Percentiles rank a stretch among this genome's conserved stretches.
Conservation (phyloP, 495 filamentous ascomycete species). For the Lophium mytilinum region DNA sequence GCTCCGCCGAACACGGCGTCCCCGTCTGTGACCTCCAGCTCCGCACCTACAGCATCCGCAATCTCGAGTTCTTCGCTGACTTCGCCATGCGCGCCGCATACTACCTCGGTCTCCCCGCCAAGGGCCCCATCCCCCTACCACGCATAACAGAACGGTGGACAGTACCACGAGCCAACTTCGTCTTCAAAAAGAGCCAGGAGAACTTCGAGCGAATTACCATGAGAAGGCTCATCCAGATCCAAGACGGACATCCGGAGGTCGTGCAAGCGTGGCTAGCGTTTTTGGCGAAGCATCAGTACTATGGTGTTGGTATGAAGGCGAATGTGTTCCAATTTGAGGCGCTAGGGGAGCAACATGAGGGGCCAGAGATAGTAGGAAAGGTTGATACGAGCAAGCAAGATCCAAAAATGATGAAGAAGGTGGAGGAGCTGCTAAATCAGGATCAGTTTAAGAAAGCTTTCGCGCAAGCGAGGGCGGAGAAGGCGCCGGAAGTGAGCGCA, state of each 20-base stretch:
- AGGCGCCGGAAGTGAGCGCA: constrained; percentile 3
- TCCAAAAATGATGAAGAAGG: constrained; percentile 24
- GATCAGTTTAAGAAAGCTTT: constrained; percentile 24
- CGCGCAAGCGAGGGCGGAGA: constrained; percentile 20
- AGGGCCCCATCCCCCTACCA: constrained; percentile 82
- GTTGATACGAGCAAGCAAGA: constrained; percentile 21
- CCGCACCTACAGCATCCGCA: constrained; percentile 81
- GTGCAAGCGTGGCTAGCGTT: constrained; percentile 90
- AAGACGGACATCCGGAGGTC: constrained; percentile 80
- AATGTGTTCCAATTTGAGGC: constrained; percentile 85
- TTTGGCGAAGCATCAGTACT: constrained; percentile 79
- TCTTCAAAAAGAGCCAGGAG: constrained; percentile 95
- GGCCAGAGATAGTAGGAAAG: constrained; percentile 9
- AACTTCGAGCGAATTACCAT: constrained; percentile 91
- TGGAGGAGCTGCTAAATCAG: constrained; percentile 22
- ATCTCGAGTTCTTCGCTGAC: constrained; percentile 90
- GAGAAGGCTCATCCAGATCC: constrained; percentile 82
- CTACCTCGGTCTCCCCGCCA: constrained; percentile 80
- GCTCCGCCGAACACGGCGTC: constrained; percentile 60
- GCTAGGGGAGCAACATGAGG: constrained; percentile 30
- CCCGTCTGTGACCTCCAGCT: constrained; percentile 87
- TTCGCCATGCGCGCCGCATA: constrained; percentile 93
- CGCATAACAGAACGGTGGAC: constrained; percentile 87
- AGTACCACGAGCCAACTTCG: constrained; percentile 79
- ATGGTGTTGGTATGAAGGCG: constrained; percentile 97